A percentile compares a stretch with the other conserved stretches of the same genome.
These are phyloP conservation scores for Aspergillus diversus DNA, from an alignment of 495 filamentous ascomycete species.

Conservation along the genomic window DNA sequence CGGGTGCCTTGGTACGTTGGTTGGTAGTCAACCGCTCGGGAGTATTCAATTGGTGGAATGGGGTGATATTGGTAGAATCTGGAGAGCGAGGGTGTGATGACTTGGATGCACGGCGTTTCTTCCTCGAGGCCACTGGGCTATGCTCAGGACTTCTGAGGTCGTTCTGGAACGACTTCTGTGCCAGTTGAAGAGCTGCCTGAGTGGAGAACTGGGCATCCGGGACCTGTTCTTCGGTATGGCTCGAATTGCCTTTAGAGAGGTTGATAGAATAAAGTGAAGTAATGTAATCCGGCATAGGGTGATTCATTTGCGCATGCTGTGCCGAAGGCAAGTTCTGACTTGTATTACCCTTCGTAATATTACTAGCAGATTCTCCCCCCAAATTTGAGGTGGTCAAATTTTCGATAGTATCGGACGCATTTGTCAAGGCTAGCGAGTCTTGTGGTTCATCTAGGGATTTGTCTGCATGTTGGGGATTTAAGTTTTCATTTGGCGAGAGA, in stretches of 20 bases:
- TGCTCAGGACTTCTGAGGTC: constrained; percentile 42
- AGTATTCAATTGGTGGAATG: constrained; percentile 33
- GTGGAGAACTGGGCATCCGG: constrained; percentile 49
- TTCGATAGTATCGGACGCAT: constrained; percentile 26
- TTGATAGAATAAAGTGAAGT: constrained; percentile 47
- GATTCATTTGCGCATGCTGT: constrained; percentile 34
- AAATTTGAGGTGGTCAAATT: constrained; percentile 17
- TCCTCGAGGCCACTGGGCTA: constrained; percentile 21
- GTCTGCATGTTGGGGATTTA: neutral
- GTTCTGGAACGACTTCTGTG: constrained; percentile 52
- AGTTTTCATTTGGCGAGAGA: neutral
- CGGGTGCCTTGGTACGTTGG: constrained; percentile 8
- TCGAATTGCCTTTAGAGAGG: constrained; percentile 30
- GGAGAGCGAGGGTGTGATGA: constrained; percentile 22
- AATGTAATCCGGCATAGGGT: constrained; percentile 34
- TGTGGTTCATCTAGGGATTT: neutral
- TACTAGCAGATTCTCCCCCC: constrained; percentile 7
- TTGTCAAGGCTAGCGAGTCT: constrained; percentile 16
- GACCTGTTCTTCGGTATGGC: constrained; percentile 24
- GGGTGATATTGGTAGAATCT: constrained; percentile 36
- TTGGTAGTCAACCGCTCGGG: constrained; percentile 13
- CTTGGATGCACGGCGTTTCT: constrained; percentile 21
- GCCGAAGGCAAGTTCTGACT: constrained; percentile 46
- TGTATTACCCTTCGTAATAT: constrained; percentile 28
- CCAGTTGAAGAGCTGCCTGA: constrained; percentile 52